Conservation (phyloP, 208 protist genomes). For the Novymonas esmeraldas region DNA sequence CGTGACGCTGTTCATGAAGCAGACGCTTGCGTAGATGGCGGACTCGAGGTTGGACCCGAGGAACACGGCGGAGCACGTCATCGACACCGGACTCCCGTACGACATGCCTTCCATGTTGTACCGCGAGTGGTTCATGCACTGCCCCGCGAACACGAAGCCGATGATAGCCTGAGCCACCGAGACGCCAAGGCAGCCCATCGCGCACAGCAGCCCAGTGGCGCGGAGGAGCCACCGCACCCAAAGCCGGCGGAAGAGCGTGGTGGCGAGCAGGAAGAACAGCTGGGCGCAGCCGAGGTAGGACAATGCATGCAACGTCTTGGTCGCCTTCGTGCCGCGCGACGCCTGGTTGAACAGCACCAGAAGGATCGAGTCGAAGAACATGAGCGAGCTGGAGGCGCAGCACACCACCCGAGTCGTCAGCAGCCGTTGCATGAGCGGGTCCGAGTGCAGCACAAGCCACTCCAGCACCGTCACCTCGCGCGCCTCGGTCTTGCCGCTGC, state of each 20-base stretch:
- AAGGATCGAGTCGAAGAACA: conserved; percentile 46
- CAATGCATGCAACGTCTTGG: conserved; percentile 26
- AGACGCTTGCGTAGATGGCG: conserved; percentile 29
- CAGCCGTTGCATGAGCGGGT: conserved; percentile 36
- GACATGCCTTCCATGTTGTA: conserved; percentile 11
- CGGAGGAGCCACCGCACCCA: conserved; percentile 21
- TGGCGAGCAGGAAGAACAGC: conserved; percentile 34
- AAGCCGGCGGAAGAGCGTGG: conserved; percentile 28
- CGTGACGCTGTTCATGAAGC: conserved; percentile 40
- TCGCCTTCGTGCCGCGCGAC: conserved; percentile 9
- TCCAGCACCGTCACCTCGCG: conserved; percentile 4
- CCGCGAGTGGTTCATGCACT: conserved; percentile 28
- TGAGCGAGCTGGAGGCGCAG: conserved; percentile 28
- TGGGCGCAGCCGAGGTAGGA: conserved; percentile 39
- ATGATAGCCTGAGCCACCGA: conserved; percentile 29
- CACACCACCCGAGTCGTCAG: conserved; percentile 25
- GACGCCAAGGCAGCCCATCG: conserved; percentile 23
- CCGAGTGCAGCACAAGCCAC: conserved; percentile 9
- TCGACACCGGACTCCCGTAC: conserved; percentile 18
- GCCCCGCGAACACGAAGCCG: conserved; percentile 28
- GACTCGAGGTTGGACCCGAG: conserved; percentile 42
- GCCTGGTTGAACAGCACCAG: conserved; percentile 43
- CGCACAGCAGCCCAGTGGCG: conserved; percentile 19
- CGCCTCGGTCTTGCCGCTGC: neutral
- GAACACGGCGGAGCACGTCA: conserved; percentile 29